A percentile compares a stretch with the other conserved stretches of the same genome.
These are phyloP conservation scores for Arthrocladium fulminans DNA, from an alignment of 2,329 filamentous ascomycete genomes.

Conservation along the genomic window DNA sequence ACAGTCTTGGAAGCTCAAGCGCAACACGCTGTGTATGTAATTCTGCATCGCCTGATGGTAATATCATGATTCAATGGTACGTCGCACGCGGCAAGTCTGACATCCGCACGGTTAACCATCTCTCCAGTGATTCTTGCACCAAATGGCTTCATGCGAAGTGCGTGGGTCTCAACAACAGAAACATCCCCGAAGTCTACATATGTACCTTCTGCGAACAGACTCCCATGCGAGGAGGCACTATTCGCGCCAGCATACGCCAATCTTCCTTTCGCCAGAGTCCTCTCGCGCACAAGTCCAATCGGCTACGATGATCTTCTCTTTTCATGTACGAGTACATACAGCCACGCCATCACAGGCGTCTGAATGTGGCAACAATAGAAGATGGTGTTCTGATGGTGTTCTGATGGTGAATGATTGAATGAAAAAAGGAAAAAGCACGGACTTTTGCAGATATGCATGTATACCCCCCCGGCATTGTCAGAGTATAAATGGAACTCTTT, in stretches of 20 bases:
- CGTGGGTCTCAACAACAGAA: constrained; percentile 44
- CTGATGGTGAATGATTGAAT: neutral
- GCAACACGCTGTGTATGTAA: constrained; percentile 51
- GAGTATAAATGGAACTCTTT: neutral
- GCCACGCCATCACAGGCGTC: neutral
- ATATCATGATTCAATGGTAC: constrained; percentile 52
- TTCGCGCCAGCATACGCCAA: constrained; percentile 11
- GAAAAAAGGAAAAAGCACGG: neutral
- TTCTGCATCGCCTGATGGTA: constrained; percentile 42
- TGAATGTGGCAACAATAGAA: neutral
- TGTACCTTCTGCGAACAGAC: constrained; percentile 43
- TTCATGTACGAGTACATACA: neutral
- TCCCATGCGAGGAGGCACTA: constrained; percentile 29
- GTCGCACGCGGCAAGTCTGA: constrained; percentile 12
- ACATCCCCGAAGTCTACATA: constrained; percentile 41
- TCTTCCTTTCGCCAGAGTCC: constrained; percentile 17
- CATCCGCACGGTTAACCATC: constrained; percentile 10
- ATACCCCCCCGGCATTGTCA: neutral
- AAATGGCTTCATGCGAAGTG: constrained; percentile 55
- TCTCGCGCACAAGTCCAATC: constrained; percentile 20
- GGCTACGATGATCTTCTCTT: neutral
- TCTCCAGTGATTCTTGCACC: constrained; percentile 48
- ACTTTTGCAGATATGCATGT: neutral
- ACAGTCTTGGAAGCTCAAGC: constrained; percentile 42
- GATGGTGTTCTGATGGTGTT: neutral